Percentiles rank a stretch among this genome's conserved stretches.
phyloP scores from a whole-genome alignment of 139 green algal species.

The Chlamydomonas asymmetrica region DNA sequence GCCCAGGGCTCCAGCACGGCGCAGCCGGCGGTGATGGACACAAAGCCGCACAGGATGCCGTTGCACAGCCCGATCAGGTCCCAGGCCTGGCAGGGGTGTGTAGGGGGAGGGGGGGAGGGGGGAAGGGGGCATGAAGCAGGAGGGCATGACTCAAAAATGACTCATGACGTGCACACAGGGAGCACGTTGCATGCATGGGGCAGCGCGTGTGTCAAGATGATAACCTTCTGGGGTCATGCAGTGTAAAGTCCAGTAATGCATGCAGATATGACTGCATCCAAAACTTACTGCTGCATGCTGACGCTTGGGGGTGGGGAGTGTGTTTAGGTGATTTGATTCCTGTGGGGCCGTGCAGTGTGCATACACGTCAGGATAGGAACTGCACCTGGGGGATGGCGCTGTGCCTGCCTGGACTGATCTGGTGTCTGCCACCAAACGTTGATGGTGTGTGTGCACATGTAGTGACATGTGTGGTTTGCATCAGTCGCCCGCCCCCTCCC shows the following conservation, averaged over 20 bases:
- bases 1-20: slow-evolving; percentile 60
- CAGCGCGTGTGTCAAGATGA: neutral
- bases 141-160: neutral
- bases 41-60: slow-evolving; percentile 71
- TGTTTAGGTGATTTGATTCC: too few relatives aligned
- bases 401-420: too few relatives aligned
- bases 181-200: neutral
- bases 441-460: too few relatives aligned
- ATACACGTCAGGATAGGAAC: neutral
- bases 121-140: neutral
- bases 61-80: slow-evolving; percentile 78
- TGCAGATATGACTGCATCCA: too few relatives aligned
- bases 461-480: too few relatives aligned
- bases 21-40: slow-evolving; percentile 65
- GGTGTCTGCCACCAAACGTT: neutral
- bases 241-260: neutral
- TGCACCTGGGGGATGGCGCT: too few relatives aligned
- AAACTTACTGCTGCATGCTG: too few relatives aligned
- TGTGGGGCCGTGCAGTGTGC: too few relatives aligned
- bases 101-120: neutral
- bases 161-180: neutral
- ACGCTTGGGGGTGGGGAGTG: too few relatives aligned
- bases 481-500: too few relatives aligned
- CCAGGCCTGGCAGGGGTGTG: slow-evolving; percentile 50
- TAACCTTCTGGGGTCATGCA: neutral